Percentiles rank a stretch among this genome's conserved stretches.
These are phyloP conservation scores for Scalesia atractyloides DNA, from an alignment of 129 eudicot species.

Conservation along the genomic window DNA sequence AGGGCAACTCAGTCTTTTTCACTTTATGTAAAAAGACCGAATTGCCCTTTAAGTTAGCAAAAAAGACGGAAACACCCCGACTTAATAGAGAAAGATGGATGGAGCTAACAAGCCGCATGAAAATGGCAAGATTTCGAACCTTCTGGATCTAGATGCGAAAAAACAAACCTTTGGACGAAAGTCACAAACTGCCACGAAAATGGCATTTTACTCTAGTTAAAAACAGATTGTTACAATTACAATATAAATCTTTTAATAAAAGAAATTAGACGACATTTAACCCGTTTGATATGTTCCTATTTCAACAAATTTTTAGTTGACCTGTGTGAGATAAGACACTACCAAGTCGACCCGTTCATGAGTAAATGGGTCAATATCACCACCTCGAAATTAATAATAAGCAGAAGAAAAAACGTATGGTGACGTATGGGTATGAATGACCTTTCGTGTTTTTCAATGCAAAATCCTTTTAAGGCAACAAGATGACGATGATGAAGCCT, in stretches of 20 bases:
- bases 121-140: too few relatives aligned
- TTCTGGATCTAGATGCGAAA: too few relatives aligned
- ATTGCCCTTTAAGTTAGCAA: too few relatives aligned
- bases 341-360: background rate
- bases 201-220: background rate
- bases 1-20: too few relatives aligned
- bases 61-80: too few relatives aligned
- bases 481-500: conserved; percentile 98
- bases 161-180: too few relatives aligned
- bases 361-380: conserved; percentile 7
- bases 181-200: too few relatives aligned
- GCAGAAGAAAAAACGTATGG: conserved; percentile 1
- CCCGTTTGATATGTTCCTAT: background rate
- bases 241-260: background rate
- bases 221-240: background rate
- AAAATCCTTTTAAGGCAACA: conserved; percentile 92
- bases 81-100: too few relatives aligned
- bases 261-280: background rate
- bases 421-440: conserved; percentile 16
- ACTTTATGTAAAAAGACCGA: too few relatives aligned
- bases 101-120: too few relatives aligned
- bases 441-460: conserved; percentile 86
- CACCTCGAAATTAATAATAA: background rate
- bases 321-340: background rate
- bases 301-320: background rate